These are phyloP conservation scores for Capsicum chinense DNA, from an alignment of 257 asterid species.

Conservation along the genomic window DNA sequence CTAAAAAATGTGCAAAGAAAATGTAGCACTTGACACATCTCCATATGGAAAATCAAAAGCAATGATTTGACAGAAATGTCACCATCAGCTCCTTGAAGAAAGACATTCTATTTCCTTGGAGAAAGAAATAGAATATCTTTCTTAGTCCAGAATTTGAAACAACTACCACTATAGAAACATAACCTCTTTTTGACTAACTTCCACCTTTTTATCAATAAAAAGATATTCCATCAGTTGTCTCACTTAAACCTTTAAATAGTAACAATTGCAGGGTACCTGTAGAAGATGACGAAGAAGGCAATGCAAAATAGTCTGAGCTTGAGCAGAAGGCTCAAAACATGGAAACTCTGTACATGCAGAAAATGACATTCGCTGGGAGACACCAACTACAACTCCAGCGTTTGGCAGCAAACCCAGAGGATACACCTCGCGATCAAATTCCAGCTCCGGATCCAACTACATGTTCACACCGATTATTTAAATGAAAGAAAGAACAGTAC, in stretches of 20 bases:
- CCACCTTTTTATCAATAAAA: neutral
- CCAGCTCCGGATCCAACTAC: conserved; percentile 99
- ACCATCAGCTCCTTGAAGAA: conserved; percentile 9
- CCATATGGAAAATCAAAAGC: conserved; percentile 23
- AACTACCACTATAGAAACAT: neutral
- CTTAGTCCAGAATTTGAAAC: neutral
- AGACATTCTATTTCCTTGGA: neutral
- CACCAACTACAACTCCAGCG: conserved; percentile 98
- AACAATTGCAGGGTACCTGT: conserved; percentile 60
- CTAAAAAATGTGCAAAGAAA: conserved; percentile 9
- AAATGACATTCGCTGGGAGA: conserved; percentile 97
- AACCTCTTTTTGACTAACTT: neutral
- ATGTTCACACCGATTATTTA: conserved; percentile 42
- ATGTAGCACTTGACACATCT: conserved; percentile 4
- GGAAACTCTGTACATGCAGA: conserved; percentile 99
- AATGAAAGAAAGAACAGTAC: conserved; percentile 31
- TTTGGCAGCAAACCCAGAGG: conserved; percentile 98
- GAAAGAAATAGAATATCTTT: neutral
- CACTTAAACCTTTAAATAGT: conserved; percentile 3
- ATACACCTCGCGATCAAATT: conserved; percentile 98
- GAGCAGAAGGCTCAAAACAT: conserved; percentile 98
- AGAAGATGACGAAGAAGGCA: conserved; percentile 98
- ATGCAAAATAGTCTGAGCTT: conserved; percentile 98
- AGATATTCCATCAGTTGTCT: neutral
- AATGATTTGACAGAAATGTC: neutral